These are phyloP conservation scores for Botrytis hyacinthi DNA, from an alignment of 2,329 filamentous ascomycete species.

Conservation along the genomic window DNA sequence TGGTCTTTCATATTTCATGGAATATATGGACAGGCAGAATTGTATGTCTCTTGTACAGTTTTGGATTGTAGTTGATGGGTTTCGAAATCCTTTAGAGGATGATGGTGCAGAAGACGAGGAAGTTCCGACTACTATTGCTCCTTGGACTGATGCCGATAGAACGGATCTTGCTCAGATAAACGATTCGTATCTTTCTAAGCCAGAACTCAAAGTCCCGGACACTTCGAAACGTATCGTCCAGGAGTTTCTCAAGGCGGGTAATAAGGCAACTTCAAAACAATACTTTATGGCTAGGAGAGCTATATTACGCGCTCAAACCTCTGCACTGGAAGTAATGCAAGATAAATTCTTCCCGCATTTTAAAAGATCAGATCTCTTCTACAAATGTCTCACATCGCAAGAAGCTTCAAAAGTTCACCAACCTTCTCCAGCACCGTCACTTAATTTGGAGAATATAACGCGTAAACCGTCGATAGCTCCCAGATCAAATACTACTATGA, in stretches of 20 bases:
- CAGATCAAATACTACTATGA: slow-evolving; percentile 35
- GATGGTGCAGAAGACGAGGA: slow-evolving; percentile 67
- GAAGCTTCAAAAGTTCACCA: slow-evolving; percentile 53
- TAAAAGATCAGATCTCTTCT: slow-evolving; percentile 90
- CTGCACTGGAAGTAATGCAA: slow-evolving; percentile 81
- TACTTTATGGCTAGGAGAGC: slow-evolving; percentile 81
- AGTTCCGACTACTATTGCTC: slow-evolving; percentile 57
- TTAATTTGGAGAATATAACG: slow-evolving; percentile 41
- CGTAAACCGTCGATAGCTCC: slow-evolving; percentile 27
- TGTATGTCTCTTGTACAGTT: slow-evolving; percentile 92
- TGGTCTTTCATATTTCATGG: slow-evolving; percentile 97
- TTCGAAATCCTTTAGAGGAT: slow-evolving; percentile 90
- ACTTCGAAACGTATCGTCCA: slow-evolving; percentile 68
- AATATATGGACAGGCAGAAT: slow-evolving; percentile 92
- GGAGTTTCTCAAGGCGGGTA: slow-evolving; percentile 76
- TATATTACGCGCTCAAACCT: slow-evolving; percentile 78
- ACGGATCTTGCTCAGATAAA: slow-evolving; percentile 88
- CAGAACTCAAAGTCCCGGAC: slow-evolving; percentile 75
- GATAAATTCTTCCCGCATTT: slow-evolving; percentile 78
- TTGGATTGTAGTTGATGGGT: slow-evolving; percentile 96
- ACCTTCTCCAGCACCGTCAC: slow-evolving; percentile 26
- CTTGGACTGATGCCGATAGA: slow-evolving; percentile 82
- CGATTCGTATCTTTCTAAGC: slow-evolving; percentile 79
- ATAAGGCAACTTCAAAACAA: slow-evolving; percentile 71
- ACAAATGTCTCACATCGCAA: slow-evolving; percentile 90